Percentiles rank a stretch among this genome's conserved stretches.
Conservation (phyloP, 805 yeast genomes). For the Ogataea henricii region DNA sequence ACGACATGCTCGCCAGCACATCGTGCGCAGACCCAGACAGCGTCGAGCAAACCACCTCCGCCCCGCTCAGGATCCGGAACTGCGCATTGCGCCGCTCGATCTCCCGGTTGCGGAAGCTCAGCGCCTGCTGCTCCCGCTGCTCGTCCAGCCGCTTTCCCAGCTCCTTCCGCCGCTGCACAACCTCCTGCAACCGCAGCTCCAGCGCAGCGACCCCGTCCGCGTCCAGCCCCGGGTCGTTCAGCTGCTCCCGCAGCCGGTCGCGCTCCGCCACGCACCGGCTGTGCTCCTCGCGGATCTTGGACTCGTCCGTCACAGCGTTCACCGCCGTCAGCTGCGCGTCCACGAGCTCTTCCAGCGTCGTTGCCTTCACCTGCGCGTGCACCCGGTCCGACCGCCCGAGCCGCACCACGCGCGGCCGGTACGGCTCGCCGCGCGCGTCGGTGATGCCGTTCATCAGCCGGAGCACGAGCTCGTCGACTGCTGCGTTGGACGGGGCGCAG, state of each 20-base stretch:
- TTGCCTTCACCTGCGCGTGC: conserved; percentile 75
- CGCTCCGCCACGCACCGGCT: conserved; percentile 57
- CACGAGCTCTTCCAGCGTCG: conserved; percentile 83
- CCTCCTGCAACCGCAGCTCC: conserved; percentile 52
- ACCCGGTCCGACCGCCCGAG: conserved; percentile 89
- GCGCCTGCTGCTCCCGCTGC: conserved; percentile 70
- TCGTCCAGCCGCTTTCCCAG: conserved; percentile 75
- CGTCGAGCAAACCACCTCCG: conserved; percentile 89
- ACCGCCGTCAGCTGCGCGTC: conserved; percentile 55
- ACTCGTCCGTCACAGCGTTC: conserved; percentile 42
- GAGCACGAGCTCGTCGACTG: conserved; percentile 91
- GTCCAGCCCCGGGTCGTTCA: conserved; percentile 28
- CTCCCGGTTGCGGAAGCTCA: conserved; percentile 73
- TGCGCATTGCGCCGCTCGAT: conserved; percentile 76
- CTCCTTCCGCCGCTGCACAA: conserved; percentile 64
- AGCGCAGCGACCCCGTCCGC: conserved; percentile 49
- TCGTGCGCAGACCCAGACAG: conserved; percentile 94
- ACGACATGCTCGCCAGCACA: conserved; percentile 69
- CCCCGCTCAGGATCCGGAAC: conserved; percentile 65
- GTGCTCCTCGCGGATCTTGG: conserved; percentile 51
- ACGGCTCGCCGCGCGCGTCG: conserved; percentile 52
- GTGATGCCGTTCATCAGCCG: conserved; percentile 76
- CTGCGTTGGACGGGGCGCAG: conserved; percentile 99
- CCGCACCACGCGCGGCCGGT: conserved; percentile 74
- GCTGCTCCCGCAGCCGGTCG: conserved; percentile 49